Percentiles rank a stretch among this genome's conserved stretches.
Conservation (phyloP, 352 stramenopile genomes). For the Phytopythium delawarense region DNA sequence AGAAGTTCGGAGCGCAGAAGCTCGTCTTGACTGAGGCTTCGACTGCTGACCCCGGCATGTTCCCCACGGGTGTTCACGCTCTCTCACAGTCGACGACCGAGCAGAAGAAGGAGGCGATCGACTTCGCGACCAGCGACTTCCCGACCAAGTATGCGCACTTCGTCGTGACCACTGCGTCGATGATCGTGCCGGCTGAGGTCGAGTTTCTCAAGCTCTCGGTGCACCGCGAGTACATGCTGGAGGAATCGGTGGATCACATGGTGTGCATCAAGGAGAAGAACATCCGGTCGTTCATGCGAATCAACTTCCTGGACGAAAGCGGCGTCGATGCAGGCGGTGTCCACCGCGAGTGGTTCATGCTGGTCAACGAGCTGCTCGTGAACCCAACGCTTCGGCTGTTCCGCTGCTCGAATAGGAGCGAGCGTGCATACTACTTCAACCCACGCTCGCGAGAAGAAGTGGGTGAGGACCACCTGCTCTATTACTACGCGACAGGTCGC, state of each 20-base stretch:
- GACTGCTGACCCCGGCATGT: constrained; percentile 16
- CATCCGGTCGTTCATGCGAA: constrained; percentile 72
- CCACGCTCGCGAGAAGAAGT: constrained; percentile 42
- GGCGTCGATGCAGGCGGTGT: constrained; percentile 85
- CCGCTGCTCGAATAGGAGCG: constrained; percentile 45
- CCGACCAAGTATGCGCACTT: constrained; percentile 75
- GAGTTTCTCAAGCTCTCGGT: constrained; percentile 68
- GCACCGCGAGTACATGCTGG: constrained; percentile 54
- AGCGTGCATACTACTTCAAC: constrained; percentile 64
- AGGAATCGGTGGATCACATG: constrained; percentile 71
- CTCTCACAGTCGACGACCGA: constrained; percentile 24
- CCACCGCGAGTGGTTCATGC: constrained; percentile 92
- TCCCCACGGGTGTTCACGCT: constrained; percentile 27
- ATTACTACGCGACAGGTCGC: constrained; percentile 55
- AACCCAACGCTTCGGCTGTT: constrained; percentile 47
- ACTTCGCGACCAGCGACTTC: constrained; percentile 46
- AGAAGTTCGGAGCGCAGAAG: constrained; percentile 6
- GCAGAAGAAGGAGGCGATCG: constrained; percentile 35
- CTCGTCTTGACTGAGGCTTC: constrained; percentile 27
- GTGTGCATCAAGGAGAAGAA: constrained; percentile 50
- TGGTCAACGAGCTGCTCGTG: constrained; percentile 60
- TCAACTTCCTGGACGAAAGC: constrained; percentile 84
- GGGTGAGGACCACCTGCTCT: constrained; percentile 56
- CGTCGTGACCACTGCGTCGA: constrained; percentile 57
- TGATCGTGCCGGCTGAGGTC: constrained; percentile 56